Evolutionary conservation across 2,329 filamentous ascomycete genomes (phyloP).

Genomic region (Trichoderma koningii): DNA sequence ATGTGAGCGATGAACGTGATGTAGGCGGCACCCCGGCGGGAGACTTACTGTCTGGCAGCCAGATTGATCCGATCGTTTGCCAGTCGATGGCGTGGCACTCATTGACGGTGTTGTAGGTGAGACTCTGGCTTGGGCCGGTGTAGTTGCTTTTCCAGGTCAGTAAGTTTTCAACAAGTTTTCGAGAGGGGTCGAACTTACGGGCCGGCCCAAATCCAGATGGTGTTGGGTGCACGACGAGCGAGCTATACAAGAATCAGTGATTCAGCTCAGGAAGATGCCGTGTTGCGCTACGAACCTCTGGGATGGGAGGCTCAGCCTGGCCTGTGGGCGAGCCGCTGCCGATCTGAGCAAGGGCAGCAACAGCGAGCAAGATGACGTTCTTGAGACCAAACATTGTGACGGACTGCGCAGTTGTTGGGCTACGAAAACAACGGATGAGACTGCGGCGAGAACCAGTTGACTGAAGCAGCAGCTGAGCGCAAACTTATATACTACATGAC

Average conservation of each 20-base stretch:
- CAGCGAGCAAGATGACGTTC: slow-evolving; percentile 16
- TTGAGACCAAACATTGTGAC: slow-evolving; percentile 4
- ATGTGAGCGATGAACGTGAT: not conserved
- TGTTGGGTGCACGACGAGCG: slow-evolving; percentile 15
- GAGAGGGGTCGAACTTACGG: not conserved
- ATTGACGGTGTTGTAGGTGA: slow-evolving; percentile 9
- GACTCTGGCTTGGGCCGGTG: slow-evolving; percentile 8
- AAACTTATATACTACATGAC: not conserved
- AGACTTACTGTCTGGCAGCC: slow-evolving; percentile 10
- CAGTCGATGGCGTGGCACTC: slow-evolving; percentile 9
- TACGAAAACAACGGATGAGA: too few relatives aligned
- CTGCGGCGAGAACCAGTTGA: not conserved
- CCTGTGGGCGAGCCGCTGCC: slow-evolving; percentile 11
- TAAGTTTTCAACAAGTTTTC: not conserved
- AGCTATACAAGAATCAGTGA: not conserved
- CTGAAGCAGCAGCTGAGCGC: not conserved
- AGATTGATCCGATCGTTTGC: slow-evolving; percentile 15
- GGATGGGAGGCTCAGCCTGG: slow-evolving; percentile 9
- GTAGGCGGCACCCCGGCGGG: not conserved
- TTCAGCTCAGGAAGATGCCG: not conserved
- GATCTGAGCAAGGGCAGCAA: slow-evolving; percentile 20
- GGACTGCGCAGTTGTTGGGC: not conserved
- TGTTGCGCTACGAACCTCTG: not conserved
- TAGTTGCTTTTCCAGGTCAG: slow-evolving; percentile 13
- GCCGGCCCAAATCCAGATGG: slow-evolving; percentile 21